These are phyloP conservation scores for Russula lepida DNA, from an alignment of 768 basidiomycete genomes.

Conservation along the genomic window DNA sequence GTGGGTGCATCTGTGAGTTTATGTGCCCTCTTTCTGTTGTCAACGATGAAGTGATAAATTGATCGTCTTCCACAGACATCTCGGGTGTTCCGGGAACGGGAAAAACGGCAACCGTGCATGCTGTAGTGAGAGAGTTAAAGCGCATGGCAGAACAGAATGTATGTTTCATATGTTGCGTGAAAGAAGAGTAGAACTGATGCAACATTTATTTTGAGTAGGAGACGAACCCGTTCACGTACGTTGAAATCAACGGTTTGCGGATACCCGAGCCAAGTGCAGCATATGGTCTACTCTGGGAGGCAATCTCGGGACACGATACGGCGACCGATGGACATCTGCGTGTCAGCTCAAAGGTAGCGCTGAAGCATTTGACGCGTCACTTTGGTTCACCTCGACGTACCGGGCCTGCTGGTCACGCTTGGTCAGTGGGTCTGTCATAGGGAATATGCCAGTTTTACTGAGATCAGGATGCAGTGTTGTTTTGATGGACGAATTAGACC, in stretches of 20 bases:
- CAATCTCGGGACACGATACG: conserved; percentile 73
- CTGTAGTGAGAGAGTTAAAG: conserved; percentile 82
- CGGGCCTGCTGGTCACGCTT: conserved; percentile 82
- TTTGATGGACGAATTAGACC: conserved; percentile 97
- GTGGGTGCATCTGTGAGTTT: conserved; percentile 89
- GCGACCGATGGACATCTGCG: conserved; percentile 53
- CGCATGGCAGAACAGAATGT: conserved; percentile 79
- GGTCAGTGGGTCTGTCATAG: conserved; percentile 41
- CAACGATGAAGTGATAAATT: not conserved
- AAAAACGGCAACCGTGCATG: conserved; percentile 96
- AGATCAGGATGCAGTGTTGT: conserved; percentile 59
- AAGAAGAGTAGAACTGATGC: not conserved
- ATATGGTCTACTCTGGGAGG: conserved; percentile 88
- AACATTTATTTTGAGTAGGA: conserved; percentile 44
- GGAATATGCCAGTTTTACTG: conserved; percentile 6
- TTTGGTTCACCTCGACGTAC: conserved; percentile 57
- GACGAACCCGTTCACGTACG: conserved; percentile 88
- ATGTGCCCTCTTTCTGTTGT: not conserved
- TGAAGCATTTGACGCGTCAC: conserved; percentile 68
- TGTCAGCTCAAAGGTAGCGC: conserved; percentile 70
- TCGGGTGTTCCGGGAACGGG: conserved; percentile 99
- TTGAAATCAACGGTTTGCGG: conserved; percentile 94
- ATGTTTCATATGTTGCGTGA: no score
- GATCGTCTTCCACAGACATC: conserved; percentile 52
- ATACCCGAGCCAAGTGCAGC: conserved; percentile 91